phyloP scores from a whole-genome alignment of 208 protist species.

The Leishmania arabica region DNA sequence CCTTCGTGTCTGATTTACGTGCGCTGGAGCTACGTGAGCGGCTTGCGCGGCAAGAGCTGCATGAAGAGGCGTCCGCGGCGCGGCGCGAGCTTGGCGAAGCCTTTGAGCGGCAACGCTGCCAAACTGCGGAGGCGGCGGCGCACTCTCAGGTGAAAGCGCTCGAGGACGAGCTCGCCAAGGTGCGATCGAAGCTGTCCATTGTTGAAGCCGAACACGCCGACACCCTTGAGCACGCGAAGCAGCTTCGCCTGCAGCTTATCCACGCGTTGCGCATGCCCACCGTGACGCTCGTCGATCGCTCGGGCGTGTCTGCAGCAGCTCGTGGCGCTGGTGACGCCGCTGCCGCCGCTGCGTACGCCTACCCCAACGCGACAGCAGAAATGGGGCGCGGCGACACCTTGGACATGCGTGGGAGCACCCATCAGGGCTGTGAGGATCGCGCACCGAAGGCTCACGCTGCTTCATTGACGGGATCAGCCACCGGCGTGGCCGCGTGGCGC shows the following conservation, averaged over 20 bases:
- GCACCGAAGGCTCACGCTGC: neutral
- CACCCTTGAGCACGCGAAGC: slow-evolving; percentile 19
- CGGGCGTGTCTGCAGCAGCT: neutral
- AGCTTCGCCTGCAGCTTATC: slow-evolving; percentile 52
- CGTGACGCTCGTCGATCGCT: slow-evolving; percentile 34
- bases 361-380: neutral
- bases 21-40: slow-evolving; percentile 16
- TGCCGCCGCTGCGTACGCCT: slow-evolving; percentile 11
- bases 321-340: slow-evolving; percentile 3
- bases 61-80: neutral
- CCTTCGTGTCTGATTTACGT: neutral
- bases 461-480: neutral
- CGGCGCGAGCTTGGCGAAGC: neutral
- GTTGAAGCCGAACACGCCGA: slow-evolving; percentile 13
- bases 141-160: neutral
- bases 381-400: neutral
- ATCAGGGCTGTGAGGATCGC: neutral
- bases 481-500: neutral
- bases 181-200: neutral
- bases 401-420: neutral
- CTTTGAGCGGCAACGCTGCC: neutral
- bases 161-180: neutral
- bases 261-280: slow-evolving; percentile 60
- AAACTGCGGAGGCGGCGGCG: neutral
- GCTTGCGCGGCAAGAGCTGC: slow-evolving; percentile 16